phyloP scores from a whole-genome alignment of 1,284 basidiomycete genomes.

The Afroboletus lepidellus region DNA sequence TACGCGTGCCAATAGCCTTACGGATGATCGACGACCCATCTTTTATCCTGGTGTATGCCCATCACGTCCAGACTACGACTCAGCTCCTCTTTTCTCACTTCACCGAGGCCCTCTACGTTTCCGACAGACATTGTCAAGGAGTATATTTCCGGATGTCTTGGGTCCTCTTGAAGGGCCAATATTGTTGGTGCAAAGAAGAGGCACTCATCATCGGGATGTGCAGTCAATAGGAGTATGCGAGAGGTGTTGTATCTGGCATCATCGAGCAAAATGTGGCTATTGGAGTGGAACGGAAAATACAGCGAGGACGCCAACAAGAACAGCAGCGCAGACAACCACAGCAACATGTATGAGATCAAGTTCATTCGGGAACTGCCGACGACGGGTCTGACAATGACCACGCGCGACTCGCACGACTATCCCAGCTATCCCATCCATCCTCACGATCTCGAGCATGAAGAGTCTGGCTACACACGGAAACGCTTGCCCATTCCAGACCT shows the following conservation, averaged over 20 bases:
- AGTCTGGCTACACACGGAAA: constrained; percentile 14
- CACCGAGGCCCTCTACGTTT: constrained; percentile 81
- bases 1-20: constrained; percentile 33
- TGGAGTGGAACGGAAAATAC: constrained; percentile 28
- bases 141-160: constrained; percentile 37
- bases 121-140: constrained; percentile 67
- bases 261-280: constrained; percentile 19
- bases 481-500: constrained; percentile 62
- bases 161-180: constrained; percentile 43
- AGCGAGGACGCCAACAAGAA: constrained; percentile 24
- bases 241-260: constrained; percentile 7
- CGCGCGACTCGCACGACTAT: constrained; percentile 19
- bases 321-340: constrained; percentile 21
- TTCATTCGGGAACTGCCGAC: constrained; percentile 19
- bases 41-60: constrained; percentile 57
- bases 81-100: constrained; percentile 64
- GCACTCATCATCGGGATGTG: constrained; percentile 90
- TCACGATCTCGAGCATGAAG: constrained; percentile 16
- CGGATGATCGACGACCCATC: constrained; percentile 72
- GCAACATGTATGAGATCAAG: constrained; percentile 15
- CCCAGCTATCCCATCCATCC: constrained; percentile 19
- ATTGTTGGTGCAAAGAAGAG: constrained; percentile 90
- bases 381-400: constrained; percentile 24
- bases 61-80: constrained; percentile 66
- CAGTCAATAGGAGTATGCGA: constrained; percentile 69